These are phyloP conservation scores for Pseudognaphalium luteoalbum DNA, from an alignment of 129 eudicot species.

Conservation along the genomic window DNA sequence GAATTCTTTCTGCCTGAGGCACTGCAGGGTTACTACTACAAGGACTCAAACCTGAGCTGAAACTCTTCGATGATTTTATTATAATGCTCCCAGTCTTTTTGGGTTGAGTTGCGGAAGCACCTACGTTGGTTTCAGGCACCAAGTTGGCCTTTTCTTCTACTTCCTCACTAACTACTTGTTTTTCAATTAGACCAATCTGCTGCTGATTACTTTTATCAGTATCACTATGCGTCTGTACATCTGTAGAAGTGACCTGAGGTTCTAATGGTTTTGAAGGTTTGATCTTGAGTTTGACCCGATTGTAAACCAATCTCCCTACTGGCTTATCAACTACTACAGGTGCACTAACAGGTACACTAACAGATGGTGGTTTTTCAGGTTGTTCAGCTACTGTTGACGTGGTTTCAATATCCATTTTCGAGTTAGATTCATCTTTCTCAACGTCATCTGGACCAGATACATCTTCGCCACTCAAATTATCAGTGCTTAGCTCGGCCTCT, in stretches of 20 bases:
- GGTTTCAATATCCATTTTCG: constrained; percentile 54
- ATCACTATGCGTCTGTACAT: constrained; percentile 69
- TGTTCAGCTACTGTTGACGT: constrained; percentile 55
- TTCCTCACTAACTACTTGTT: constrained; percentile 55
- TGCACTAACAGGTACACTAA: constrained; percentile 35
- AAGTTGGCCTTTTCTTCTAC: constrained; percentile 79
- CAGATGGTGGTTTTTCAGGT: constrained; percentile 47
- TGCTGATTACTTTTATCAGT: constrained; percentile 64
- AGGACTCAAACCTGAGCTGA: constrained; percentile 61
- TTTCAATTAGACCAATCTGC: constrained; percentile 44
- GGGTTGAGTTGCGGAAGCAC: constrained; percentile 33
- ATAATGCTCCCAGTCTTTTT: constrained; percentile 67
- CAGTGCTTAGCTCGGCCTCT: constrained; percentile 41
- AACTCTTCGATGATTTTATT: constrained; percentile 61
- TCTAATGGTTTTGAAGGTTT: constrained; percentile 66
- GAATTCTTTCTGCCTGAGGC: constrained; percentile 42
- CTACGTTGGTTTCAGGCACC: constrained; percentile 48
- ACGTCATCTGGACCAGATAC: constrained; percentile 45
- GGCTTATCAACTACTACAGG: constrained; percentile 38
- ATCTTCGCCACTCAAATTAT: constrained; percentile 47
- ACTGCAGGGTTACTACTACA: constrained; percentile 50
- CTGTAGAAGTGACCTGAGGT: constrained; percentile 50
- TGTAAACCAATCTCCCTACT: constrained; percentile 63
- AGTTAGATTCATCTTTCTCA: constrained; percentile 56
- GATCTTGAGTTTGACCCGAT: constrained; percentile 78